Base-by-base conservation (phyloP, 805 yeast species). In the Lipomyces oligophaga region DNA sequence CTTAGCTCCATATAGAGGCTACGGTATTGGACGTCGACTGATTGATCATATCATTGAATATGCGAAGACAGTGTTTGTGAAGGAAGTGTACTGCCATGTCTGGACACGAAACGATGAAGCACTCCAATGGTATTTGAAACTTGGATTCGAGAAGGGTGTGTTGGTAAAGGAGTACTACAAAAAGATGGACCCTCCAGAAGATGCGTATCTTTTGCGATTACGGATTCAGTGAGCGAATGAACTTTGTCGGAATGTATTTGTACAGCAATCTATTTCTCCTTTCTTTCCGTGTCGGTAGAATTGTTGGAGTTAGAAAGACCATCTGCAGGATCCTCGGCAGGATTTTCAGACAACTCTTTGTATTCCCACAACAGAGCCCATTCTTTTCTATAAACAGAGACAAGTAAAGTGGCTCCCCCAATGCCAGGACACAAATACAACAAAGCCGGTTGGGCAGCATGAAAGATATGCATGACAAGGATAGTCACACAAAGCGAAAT, bases 361-460 rank as follows among this genome's bases (percentile, higher is more conserved):
- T 52, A 52, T 5, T 30, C 38, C 47, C 48, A 49, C 35, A 52
- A 21, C 15, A 45, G 26, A 13, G 37, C 5, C 45, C 45, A 43
- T 22, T 52, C 56, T 3, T 41, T 38, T 13, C 37, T 16, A 10
- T 34, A 27, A 5, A 38, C 13, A 10, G 55, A 53, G 6, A 47
- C 41, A n/a, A 38, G 43, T 0, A 28, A 33, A 5, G 38, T 50
- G 5, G 56, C 54, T 6, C 54, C 50, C 16, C 51, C 56, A 25
- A 52, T 52, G 4, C 48, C 57, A 3, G 88, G 88, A 3, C 79
- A 79, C 21, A 82, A 62, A 58, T 80, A 82, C 16, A 83, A 59
- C 51, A 83, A 64, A 0, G 87, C 87, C 1, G 88, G 88, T 62
- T 81, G 88, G 0, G 80, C 85, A 8, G 58, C 61, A 1, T 70